Evolutionary conservation across 495 filamentous ascomycete species (phyloP), one percentile per base, ranked within the genome.

Genomic region (Neurospora pannonica): DNA sequence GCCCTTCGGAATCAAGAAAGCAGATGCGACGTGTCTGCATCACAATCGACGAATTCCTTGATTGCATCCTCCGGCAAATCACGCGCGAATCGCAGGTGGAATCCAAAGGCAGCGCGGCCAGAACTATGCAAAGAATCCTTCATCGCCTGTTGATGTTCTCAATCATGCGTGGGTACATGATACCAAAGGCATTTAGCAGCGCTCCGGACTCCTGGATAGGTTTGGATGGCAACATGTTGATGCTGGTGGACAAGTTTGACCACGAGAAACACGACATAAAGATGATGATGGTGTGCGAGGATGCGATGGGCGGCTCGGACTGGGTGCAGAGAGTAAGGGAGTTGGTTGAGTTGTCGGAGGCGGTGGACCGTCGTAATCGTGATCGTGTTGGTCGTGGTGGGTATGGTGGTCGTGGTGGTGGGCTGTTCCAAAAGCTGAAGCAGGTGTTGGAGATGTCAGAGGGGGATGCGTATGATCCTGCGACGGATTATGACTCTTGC

Each of bases 111-210:
- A 1, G 8, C 4, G n/a, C 43, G 5, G 43, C 43, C 43, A 24
- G 43, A 21, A 1, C 9, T 1, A 48, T 48, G 43, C 43, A 13
- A 10, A 21, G 0, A 0, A 48, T 48, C 1, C 4, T 48, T 0
- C n/a, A 10, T 24, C 43, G 4, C 1, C 8, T 48, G 1, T 48
- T 48, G 43, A 13, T 24, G 11, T 24, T 24, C 1, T 13, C 43
- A 13, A 1, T 5, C 0, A 1, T n/a, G 9, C 21, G 1, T 48
- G 43, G 8, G 5, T 1, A 24, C 9, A 24, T 1, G 0, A 11
- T 48, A 1, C 46, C 46, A 10, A 1, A 13, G 0, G 46, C 24
- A 0, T 48, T 48, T 48, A 1, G 0, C 21, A 11, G 46, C 4
- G n/a, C 10, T 11, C 46, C 2, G 7, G 42, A 4, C 0, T 15